These are phyloP conservation scores for Pichia thaimueangensis DNA, from an alignment of 805 yeast species.

Conservation along the genomic window DNA sequence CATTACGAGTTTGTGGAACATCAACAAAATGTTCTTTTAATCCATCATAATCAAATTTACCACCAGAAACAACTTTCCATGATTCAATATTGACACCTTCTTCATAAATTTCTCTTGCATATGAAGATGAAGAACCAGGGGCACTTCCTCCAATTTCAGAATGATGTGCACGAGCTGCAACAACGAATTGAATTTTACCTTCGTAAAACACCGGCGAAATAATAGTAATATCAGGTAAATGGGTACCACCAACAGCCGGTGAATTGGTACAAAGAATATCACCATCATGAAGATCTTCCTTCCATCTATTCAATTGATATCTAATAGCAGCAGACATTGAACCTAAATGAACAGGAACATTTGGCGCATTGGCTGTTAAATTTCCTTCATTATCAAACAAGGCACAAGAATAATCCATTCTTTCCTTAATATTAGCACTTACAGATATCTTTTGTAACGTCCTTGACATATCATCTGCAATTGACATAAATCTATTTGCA, in stretches of 20 bases:
- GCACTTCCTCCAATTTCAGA: slow-evolving; percentile 93
- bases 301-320: slow-evolving; percentile 63
- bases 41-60: slow-evolving; percentile 59
- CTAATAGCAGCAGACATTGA: slow-evolving; percentile 79
- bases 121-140: slow-evolving; percentile 95
- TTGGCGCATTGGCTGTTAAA: slow-evolving; percentile 82
- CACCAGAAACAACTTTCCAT: slow-evolving; percentile 36
- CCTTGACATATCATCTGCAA: slow-evolving; percentile 86
- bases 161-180: slow-evolving; percentile 93
- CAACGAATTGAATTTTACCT: slow-evolving; percentile 65
- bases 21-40: slow-evolving; percentile 52
- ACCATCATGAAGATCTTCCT: slow-evolving; percentile 56
- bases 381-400: slow-evolving; percentile 71
- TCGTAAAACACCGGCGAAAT: slow-evolving; percentile 81
- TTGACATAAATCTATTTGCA: slow-evolving; percentile 81
- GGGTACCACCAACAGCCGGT: slow-evolving; percentile 83
- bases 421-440: slow-evolving; percentile 75
- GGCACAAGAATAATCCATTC: slow-evolving; percentile 82
- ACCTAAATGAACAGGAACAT: slow-evolving; percentile 80
- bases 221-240: slow-evolving; percentile 85
- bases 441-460: slow-evolving; percentile 75
- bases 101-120: slow-evolving; percentile 74
- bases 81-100: slow-evolving; percentile 86
- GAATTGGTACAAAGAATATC: slow-evolving; percentile 76
- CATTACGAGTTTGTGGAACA: slow-evolving; percentile 72